A percentile compares a stretch with the other conserved stretches of the same genome.
Evolutionary conservation across 106 monocot species (phyloP).

Genomic region (Posidonia australis): DNA sequence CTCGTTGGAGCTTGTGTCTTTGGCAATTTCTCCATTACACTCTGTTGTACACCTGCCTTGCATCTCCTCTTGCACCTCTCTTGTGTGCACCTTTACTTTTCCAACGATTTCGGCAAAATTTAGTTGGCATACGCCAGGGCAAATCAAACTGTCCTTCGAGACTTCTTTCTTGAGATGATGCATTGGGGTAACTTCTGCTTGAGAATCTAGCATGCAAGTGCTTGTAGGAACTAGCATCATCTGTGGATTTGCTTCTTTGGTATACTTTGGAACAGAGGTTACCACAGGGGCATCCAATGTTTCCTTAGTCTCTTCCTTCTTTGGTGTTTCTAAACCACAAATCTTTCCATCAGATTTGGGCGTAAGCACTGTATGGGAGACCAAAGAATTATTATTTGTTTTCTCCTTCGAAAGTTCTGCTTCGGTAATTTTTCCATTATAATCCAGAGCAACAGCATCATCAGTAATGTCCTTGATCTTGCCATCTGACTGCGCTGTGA

Average conservation of each 20-base stretch:
- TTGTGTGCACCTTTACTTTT: background rate
- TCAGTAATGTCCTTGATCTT: background rate
- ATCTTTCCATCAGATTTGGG: too few species aligned
- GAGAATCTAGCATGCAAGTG: background rate
- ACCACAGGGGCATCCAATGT: background rate
- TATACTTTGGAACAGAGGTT: background rate
- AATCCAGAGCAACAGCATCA: background rate
- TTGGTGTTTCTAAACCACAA: background rate
- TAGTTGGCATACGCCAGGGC: background rate
- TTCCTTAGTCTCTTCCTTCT: background rate
- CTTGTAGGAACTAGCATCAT: background rate
- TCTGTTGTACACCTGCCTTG: background rate
- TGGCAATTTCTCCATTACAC: background rate
- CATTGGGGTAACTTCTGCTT: background rate
- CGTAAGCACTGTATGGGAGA: background rate
- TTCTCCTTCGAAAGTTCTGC: background rate
- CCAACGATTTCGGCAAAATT: background rate
- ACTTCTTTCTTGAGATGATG: background rate
- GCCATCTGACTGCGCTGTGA: background rate
- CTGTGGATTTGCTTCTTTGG: background rate
- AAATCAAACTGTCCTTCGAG: background rate
- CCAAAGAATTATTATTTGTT: background rate
- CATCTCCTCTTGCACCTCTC: constrained; percentile 1
- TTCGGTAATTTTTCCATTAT: background rate
- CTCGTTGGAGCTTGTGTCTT: background rate